A percentile compares a stretch with the other conserved stretches of the same genome.
phyloP scores from a whole-genome alignment of 2,329 filamentous ascomycete species.

The Cytospora chrysosperma region DNA sequence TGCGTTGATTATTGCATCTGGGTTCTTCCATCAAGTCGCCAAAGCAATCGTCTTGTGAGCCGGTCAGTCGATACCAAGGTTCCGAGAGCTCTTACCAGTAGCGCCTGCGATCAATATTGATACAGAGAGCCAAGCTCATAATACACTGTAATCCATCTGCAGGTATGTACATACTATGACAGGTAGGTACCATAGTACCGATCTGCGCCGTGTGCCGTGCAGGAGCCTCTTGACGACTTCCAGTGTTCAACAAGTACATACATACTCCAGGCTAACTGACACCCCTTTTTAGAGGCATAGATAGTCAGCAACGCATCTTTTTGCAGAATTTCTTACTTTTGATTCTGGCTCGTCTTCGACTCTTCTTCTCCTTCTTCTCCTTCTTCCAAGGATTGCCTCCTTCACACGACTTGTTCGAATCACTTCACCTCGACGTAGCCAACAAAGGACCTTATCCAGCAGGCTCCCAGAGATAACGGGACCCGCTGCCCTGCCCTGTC shows the following conservation, averaged over 20 bases:
- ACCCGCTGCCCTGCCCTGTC: slow-evolving; percentile 2
- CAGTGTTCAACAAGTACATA: background rate
- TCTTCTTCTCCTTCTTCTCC: background rate
- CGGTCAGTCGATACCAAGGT: slow-evolving; percentile 34
- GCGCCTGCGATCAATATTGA: no score
- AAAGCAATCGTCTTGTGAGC: slow-evolving; percentile 29
- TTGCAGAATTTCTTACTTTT: background rate
- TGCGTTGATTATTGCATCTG: background rate
- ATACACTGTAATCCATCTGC: background rate
- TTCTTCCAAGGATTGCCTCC: background rate
- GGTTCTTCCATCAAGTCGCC: slow-evolving; percentile 6
- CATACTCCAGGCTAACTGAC: background rate
- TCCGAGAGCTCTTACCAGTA: background rate
- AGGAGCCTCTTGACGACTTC: background rate
- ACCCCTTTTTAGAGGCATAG: background rate
- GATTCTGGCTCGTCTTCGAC: background rate
- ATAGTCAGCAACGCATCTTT: background rate
- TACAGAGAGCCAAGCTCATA: slow-evolving; percentile 17
- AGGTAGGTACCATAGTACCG: background rate
- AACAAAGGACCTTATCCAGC: slow-evolving; percentile 16
- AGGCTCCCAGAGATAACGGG: slow-evolving; percentile 12
- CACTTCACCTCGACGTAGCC: background rate
- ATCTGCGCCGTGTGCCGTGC: background rate
- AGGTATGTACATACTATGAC: background rate
- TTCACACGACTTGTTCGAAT: background rate